Conservation (phyloP, 2,329 filamentous ascomycete species). For the Trichoderma sp. region DNA sequence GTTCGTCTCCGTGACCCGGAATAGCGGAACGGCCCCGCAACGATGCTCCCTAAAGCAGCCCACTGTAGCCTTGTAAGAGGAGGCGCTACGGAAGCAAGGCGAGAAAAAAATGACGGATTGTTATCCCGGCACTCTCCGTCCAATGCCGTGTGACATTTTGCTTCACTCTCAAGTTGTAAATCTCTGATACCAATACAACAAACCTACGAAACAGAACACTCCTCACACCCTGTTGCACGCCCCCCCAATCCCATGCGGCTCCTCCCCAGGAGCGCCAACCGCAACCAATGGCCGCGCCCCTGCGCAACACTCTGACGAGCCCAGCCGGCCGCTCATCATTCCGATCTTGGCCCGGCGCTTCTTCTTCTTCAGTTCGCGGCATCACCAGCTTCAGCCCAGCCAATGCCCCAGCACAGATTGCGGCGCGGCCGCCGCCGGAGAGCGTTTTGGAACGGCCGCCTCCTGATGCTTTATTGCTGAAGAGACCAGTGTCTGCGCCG, state of each 20-base stretch:
- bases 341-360: constrained; percentile 22
- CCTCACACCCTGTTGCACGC: neutral
- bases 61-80: constrained; percentile 12
- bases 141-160: neutral
- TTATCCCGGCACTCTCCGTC: neutral
- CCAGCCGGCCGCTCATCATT: constrained; percentile 22
- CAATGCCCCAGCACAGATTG: constrained; percentile 32
- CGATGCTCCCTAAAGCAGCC: constrained; percentile 3
- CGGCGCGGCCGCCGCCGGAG: constrained; percentile 19
- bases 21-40: constrained; percentile 20
- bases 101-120: neutral
- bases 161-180: no score
- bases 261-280: constrained; percentile 15
- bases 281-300: constrained; percentile 35
- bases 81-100: neutral
- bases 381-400: constrained; percentile 32
- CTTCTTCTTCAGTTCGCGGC: constrained; percentile 24
- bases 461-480: constrained; percentile 1
- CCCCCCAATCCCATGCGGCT: constrained; percentile 14
- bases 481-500: constrained; percentile 15
- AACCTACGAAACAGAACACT: neutral
- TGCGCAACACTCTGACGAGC: constrained; percentile 30
- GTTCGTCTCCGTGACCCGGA: constrained; percentile 3
- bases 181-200: neutral
- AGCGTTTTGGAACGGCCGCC: neutral